Evolutionary conservation across 305 asterid species (phyloP), one percentile per base, ranked within the genome.

Genomic region (Fraxinus velutina): DNA sequence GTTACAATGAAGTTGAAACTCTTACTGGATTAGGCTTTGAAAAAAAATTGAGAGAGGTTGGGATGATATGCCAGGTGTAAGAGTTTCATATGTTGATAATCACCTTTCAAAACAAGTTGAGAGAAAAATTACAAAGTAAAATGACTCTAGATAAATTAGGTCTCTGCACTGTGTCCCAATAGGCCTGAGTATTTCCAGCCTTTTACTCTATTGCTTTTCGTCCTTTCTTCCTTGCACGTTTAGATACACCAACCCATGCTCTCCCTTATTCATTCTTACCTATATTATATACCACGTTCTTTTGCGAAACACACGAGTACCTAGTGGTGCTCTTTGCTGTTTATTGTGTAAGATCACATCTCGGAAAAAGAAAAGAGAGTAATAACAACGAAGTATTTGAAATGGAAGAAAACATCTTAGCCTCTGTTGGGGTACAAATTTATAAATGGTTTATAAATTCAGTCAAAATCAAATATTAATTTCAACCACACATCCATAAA

Each of bases 251-350:
- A 30, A 78, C 39, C 74, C 77, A 37, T 57, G 10, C 33, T 60
- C 75, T 36, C 34, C 32, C 82, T 72, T 75, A 27, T 72, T 39
- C 47, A 79, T 71, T 42, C 17, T 78, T n/a, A 32, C 72, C 79
- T 52, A 32, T 42, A 64, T 36, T 33, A 17, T 44, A 57, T 19
- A 36, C 7, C 22, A 29, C 62, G 10, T 13, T 8, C 32, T 22
- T 22, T 76, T 34, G 34, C 5, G 6, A 22, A 55, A 9, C 47
- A 68, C 71, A 19, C 27, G 75, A 34, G 64, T 9, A 13, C 39
- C 50, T 21, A 39, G 12, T 37, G 36, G 42, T 33, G 36, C 36
- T 30, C 22, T 75, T 7, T 15, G 68, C 55, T 32, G 84, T 64
- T 74, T 12, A 15, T 52, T 57, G 81, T 60, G 30, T 19, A 17